Evolutionary conservation across 1,284 basidiomycete genomes (phyloP).

Genomic region (Kalmanozyma brasiliensis): DNA sequence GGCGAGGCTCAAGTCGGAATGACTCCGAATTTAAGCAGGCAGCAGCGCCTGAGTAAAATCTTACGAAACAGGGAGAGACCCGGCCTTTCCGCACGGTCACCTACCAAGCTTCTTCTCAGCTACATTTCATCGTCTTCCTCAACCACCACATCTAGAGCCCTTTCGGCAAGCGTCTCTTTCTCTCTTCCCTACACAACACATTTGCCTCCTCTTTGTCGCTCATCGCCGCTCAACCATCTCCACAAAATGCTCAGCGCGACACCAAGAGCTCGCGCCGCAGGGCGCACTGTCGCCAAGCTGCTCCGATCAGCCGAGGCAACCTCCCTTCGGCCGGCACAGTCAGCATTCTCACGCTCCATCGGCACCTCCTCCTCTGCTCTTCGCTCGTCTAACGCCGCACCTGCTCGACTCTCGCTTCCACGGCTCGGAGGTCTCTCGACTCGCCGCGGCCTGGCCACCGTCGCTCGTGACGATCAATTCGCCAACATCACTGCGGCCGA

Average conservation of each 20-base stretch:
- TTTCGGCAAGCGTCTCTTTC: too few relatives aligned
- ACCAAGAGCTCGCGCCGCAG: slow-evolving; percentile 24
- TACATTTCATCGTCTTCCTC: too few relatives aligned
- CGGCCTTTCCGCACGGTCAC: slow-evolving; percentile 7
- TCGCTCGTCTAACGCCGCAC: not conserved
- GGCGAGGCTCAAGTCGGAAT: slow-evolving; percentile 14
- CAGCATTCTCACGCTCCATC: slow-evolving; percentile 22
- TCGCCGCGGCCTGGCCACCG: slow-evolving; percentile 66
- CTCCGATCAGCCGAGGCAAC: slow-evolving; percentile 17
- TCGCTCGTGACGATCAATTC: slow-evolving; percentile 72
- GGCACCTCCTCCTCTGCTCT: slow-evolving; percentile 24
- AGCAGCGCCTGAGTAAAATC: slow-evolving; percentile 7
- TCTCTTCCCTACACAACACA: not conserved
- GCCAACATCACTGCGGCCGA: slow-evolving; percentile 70
- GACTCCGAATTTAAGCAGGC: slow-evolving; percentile 22
- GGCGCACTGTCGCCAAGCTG: slow-evolving; percentile 20
- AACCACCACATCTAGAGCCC: too few relatives aligned
- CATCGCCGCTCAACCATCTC: not conserved
- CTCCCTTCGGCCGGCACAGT: slow-evolving; percentile 9
- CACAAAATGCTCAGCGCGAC: slow-evolving; percentile 18
- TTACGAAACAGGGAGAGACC: slow-evolving; percentile 15
- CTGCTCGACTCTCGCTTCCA: not conserved
- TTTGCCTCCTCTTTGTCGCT: too few relatives aligned
- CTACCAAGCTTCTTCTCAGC: not conserved
- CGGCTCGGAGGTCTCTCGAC: slow-evolving; percentile 2